Evolutionary conservation across 306 rosid genomes (phyloP), one percentile per base, ranked within the genome.

Genomic region (Aeschynomene evenia): DNA sequence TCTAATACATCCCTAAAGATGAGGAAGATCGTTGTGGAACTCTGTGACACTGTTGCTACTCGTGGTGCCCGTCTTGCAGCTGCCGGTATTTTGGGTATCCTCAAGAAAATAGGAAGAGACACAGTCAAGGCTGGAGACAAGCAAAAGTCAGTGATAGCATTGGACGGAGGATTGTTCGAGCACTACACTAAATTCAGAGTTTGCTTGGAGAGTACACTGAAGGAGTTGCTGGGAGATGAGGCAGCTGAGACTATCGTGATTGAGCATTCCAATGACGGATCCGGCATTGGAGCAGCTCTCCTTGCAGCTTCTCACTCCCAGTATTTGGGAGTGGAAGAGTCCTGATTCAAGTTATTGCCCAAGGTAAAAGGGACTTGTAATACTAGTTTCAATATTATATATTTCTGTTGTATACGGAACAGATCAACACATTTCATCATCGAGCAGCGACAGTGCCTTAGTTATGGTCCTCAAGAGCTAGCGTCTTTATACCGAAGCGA

Each of bases 271-370:
- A 91, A 80, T 3, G 99, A 94, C 39, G 99, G 99, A 55, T 94
- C 99, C 0, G 99, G 99, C 74, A 87, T 91, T 23, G 99, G 99
- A 40, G 99, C 99, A 18, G 95, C 97, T 39, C 95, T 94, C 15
- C 78, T 91, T 2, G 97, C 97, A 16, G 97, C 99, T 19, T 91
- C 99, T 72, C 96, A 88, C 72, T 91, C 97, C 14, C 96, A 85
- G 37, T 89, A 94, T 85, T 79, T 85, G 66, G 97, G 77, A 69
- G 79, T 80, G 5, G 95, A 87, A 54, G 96, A 73, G 40, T 86
- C 81, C 6, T 91, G 69, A 40, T 1, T 12, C 3, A 84, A 58
- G 36, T 65, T 31, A 61, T 71, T 70, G 68, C 50, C 63, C 66
- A 66, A 63, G 73, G 71, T 54, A 70, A 73, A 72, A 67, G 62